phyloP scores from a whole-genome alignment of 805 yeast genomes.

The Limtongia smithiae region DNA sequence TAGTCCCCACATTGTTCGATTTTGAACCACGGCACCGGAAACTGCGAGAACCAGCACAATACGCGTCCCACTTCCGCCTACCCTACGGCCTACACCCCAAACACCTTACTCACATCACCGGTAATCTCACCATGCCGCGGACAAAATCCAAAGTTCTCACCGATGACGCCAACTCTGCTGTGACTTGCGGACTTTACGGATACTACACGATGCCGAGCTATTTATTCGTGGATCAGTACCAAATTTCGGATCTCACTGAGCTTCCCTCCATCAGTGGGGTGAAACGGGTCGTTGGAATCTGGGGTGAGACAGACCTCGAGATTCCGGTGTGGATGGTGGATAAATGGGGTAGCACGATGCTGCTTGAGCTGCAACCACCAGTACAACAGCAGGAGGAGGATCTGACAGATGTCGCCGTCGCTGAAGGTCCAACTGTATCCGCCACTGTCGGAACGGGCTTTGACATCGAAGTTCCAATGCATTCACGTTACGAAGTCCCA shows the following conservation, averaged over 20 bases:
- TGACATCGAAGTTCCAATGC: conserved; percentile 44
- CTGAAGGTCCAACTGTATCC: background rate
- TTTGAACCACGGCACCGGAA: conserved; percentile 21
- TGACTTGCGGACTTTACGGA: conserved; percentile 44
- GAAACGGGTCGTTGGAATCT: conserved; percentile 33
- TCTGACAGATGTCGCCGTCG: conserved; percentile 16
- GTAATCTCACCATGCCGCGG: conserved; percentile 19
- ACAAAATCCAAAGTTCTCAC: conserved; percentile 10
- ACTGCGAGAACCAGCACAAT: conserved; percentile 7
- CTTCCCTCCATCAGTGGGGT: conserved; percentile 26
- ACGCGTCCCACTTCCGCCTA: conserved; percentile 17
- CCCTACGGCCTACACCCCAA: conserved; percentile 29
- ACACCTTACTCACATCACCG: conserved; percentile 18
- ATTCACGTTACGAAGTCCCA: conserved; percentile 52
- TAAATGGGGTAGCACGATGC: conserved; percentile 48
- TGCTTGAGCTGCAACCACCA: conserved; percentile 39
- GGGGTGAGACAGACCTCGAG: conserved; percentile 59
- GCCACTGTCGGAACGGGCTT: conserved; percentile 14
- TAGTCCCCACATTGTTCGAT: conserved; percentile 27
- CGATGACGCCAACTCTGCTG: conserved; percentile 20
- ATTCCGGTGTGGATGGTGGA: conserved; percentile 49
- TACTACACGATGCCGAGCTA: conserved; percentile 45
- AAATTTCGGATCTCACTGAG: conserved; percentile 41
- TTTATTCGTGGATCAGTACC: conserved; percentile 55
- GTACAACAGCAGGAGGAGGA: too few species aligned